These are phyloP conservation scores for Vaccinium darrowii DNA, from an alignment of 148 eudicot species.

Conservation along the genomic window DNA sequence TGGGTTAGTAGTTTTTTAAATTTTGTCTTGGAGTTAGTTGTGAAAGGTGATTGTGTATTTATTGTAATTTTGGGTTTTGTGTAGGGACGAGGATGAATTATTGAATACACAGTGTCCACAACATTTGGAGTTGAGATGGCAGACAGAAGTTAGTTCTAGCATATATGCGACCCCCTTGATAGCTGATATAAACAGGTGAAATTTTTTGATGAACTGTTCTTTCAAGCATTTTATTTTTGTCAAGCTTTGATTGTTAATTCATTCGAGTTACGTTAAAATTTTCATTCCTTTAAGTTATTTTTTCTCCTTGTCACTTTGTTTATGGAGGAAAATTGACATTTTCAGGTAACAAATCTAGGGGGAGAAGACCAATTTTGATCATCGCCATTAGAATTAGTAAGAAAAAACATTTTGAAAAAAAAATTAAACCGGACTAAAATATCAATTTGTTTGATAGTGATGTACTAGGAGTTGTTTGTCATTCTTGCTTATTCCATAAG, in stretches of 20 bases:
- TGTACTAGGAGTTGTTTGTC: background rate
- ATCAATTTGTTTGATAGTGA: background rate
- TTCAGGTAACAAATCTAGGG: background rate
- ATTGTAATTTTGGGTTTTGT: conserved; percentile 12
- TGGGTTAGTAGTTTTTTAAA: background rate
- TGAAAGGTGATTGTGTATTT: background rate
- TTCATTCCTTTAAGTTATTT: background rate
- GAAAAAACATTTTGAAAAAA: background rate
- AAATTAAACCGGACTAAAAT: background rate
- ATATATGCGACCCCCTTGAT: conserved; percentile 87
- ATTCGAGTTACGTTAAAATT: background rate
- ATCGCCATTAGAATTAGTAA: background rate
- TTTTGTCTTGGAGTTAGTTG: background rate
- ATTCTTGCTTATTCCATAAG: background rate
- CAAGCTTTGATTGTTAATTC: background rate
- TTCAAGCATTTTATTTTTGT: background rate
- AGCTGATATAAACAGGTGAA: conserved; percentile 95
- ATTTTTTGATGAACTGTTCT: background rate
- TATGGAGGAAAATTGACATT: background rate
- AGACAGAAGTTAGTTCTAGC: conserved; percentile 97
- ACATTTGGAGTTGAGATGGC: conserved; percentile 93
- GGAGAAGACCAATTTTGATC: background rate
- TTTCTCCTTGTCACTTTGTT: background rate
- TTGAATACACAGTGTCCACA: conserved; percentile 90
- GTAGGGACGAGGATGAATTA: conserved; percentile 82